Evolutionary conservation across 2,329 filamentous ascomycete genomes (phyloP), one percentile per base, ranked within the genome.

Genomic region (Diaporthe citriasiana): DNA sequence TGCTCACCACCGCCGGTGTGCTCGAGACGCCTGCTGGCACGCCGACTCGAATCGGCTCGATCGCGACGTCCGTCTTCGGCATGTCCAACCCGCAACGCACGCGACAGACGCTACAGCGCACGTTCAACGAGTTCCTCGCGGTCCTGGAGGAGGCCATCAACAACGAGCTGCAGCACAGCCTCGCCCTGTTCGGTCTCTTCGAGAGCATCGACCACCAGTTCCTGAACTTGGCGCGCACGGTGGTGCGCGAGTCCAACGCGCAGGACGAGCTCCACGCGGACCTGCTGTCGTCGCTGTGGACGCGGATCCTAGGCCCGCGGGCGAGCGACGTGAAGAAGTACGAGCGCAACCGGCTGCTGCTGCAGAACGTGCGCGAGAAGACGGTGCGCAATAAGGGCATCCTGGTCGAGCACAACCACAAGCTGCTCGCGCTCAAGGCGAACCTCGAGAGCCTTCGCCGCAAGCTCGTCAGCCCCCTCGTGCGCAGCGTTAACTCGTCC

Each of bases 191-290:
- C 82, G 90, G 90, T 4, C 91, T 98, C n/a, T 98, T 98, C 82
- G 95, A 98, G 82, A 90, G 92, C 74, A 95, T 98, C 78, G 96
- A 98, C 84, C 90, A 92, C 70, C 95, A 97, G 82, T 98, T 98
- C 83, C 89, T 95, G 76, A 97, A 97, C 81, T 89, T 98, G 0
- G 94, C 94, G 76, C 93, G 95, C 75, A 93, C 92, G 7, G 95
- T 97, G 13, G 93, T 94, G 72, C 94, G 95, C 79, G 95, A 98
- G 84, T 91, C 93, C 27, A 92, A 93, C 76, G 89, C 90, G 8
- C 95, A 98, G 81, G 94, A 98, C 76, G 92, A 93, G 55, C 87
- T 92, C 40, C 94, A 97, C 81, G 92, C 91, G 76, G 95, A 98
- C 79, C 89, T 97, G 79, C 91, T 98, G 56, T 92, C 93, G 2